These are phyloP conservation scores for Rhytidiadelphus loreus DNA, from an alignment of 225 moss, liverwort and hornwort species.

Conservation along the genomic window DNA sequence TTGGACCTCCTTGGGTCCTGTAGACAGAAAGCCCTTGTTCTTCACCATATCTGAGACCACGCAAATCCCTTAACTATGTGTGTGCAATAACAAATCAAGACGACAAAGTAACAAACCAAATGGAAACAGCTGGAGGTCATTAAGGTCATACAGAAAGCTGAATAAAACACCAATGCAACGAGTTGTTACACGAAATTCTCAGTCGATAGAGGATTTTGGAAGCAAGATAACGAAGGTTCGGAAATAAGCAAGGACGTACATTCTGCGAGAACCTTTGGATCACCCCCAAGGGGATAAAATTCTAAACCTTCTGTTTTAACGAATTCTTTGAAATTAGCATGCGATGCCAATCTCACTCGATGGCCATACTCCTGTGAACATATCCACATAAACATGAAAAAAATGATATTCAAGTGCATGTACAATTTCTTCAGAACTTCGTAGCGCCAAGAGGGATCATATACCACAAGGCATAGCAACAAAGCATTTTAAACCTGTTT, in stretches of 20 bases:
- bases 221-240: neutral
- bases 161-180: neutral
- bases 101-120: neutral
- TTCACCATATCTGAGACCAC: slow-evolving; percentile 88
- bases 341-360: slow-evolving; percentile 86
- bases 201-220: neutral
- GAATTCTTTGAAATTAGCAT: slow-evolving; percentile 79
- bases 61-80: neutral
- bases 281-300: slow-evolving; percentile 89
- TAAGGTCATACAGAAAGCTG: neutral
- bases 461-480: neutral
- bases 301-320: slow-evolving; percentile 78
- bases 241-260: slow-evolving; percentile 41
- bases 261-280: slow-evolving; percentile 91
- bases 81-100: neutral
- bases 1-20: slow-evolving; percentile 71
- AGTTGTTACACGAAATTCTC: neutral
- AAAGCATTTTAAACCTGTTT: neutral
- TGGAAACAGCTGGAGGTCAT: neutral
- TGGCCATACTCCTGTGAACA: slow-evolving; percentile 80
- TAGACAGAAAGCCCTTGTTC: slow-evolving; percentile 89
- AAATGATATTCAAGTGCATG: neutral
- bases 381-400: neutral
- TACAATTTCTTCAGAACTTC: neutral
- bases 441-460: neutral